Conservation (phyloP, 345 rosid genomes). For the Linum lewisii region DNA sequence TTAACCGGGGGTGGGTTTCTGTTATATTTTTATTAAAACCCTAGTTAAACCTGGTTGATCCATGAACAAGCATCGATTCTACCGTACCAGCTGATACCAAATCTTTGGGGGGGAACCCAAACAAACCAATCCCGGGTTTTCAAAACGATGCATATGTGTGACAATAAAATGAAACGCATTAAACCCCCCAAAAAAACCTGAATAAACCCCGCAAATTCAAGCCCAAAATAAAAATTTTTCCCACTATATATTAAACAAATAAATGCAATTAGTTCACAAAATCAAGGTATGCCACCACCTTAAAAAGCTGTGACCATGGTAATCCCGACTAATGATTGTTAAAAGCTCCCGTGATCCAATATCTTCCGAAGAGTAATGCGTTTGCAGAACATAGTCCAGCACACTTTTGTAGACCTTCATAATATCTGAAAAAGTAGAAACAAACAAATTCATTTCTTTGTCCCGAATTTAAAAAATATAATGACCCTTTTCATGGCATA, state of each 20-base stretch:
- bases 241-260: neutral
- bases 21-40: too few species aligned
- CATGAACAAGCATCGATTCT: too few species aligned
- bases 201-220: constrained; percentile 12
- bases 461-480: neutral
- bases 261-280: neutral
- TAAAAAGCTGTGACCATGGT: constrained; percentile 88
- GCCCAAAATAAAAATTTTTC: constrained; percentile 9
- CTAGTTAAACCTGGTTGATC: too few species aligned
- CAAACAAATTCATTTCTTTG: constrained; percentile 2
- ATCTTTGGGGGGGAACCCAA: too few species aligned
- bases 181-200: neutral
- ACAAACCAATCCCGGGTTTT: too few species aligned
- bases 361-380: constrained; percentile 55
- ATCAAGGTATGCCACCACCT: constrained; percentile 39
- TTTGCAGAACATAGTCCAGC: constrained; percentile 46
- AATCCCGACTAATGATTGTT: constrained; percentile 71
- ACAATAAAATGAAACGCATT: neutral
- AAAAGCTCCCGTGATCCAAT: constrained; percentile 66
- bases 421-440: constrained; percentile 49
- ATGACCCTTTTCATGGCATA: too few species aligned
- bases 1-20: too few species aligned
- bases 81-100: too few species aligned
- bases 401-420: constrained; percentile 88
- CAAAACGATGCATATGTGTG: too few species aligned